Evolutionary conservation across 768 basidiomycete genomes (phyloP), one percentile per base, ranked within the genome.

Genomic region (Aureoboletus auriporus): DNA sequence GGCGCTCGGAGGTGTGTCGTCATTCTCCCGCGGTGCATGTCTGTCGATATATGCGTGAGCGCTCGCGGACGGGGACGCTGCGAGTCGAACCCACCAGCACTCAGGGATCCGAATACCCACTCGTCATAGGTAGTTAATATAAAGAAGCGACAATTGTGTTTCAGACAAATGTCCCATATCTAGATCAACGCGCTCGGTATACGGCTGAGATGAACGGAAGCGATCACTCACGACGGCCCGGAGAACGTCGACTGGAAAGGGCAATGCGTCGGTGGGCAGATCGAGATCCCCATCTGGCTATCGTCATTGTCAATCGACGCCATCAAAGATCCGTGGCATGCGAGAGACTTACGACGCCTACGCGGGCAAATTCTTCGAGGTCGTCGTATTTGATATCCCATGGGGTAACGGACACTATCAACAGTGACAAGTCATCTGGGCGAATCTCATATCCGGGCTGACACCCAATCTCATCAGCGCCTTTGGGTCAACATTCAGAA

Each of bases 161-260:
- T 39, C 13, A 16, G 17, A 13, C 60, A 61, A 8, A 53, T 29
- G 29, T 51, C 53, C 55, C 53, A 60, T 3, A 55, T 50, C 60
- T 61, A 27, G 9, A 9, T 10, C 14, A 11, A 8, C 11, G n/a
- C 8, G 31, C 13, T 35, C 8, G 9, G n/a, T 26, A 14, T 39
- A 30, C 4, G n/a, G 35, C 8, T 16, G 16, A 5, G 27, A 31
- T 10, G n/a, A 23, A 17, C 12, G 14, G 13, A 20, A 14, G 12
- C 3, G 12, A 7, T 13, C 20, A 50, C 50, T 46, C 30, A 57
- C 55, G 13, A 51, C 43, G 8, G 55, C 53, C 53, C 55, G 49
- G 8, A 56, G n/a, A n/a, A 53, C 37, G 16, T 47, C 46, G 7
- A 38, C 31, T 2, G 40, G 45, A 50, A 8, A 26, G 3, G 54